Evolutionary conservation across 139 green algal genomes (phyloP).

Genomic region (Picochlorum sp.): DNA sequence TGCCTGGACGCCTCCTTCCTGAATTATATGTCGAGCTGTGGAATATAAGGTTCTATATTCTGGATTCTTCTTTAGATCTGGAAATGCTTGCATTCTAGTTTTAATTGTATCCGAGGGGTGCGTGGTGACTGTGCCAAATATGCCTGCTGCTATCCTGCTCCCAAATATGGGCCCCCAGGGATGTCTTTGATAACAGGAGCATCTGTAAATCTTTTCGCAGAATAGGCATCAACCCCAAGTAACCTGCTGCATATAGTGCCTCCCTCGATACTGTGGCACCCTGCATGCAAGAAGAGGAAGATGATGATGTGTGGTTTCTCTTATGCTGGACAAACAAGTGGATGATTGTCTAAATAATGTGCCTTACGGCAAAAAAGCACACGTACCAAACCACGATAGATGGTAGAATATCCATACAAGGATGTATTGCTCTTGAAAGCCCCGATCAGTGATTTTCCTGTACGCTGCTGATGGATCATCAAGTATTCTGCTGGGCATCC

Average conservation of each 20-base stretch:
- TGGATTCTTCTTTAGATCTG: constrained; percentile 8
- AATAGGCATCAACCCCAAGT: constrained; percentile 71
- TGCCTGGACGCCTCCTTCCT: constrained; percentile 8
- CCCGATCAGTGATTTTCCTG: constrained; percentile 32
- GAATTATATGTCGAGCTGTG: constrained; percentile 16
- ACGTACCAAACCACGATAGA: constrained; percentile 61
- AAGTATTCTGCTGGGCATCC: constrained; percentile 71
- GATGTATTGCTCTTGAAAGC: constrained; percentile 37
- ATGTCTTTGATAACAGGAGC: background rate
- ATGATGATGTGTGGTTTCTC: background rate
- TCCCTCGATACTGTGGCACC: constrained; percentile 45
- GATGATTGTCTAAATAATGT: too few relatives aligned
- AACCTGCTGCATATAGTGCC: constrained; percentile 68
- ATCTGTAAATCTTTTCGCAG: constrained; percentile 42
- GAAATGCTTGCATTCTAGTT: constrained; percentile 66
- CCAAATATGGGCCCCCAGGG: constrained; percentile 36
- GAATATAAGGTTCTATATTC: constrained; percentile 19
- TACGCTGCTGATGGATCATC: constrained; percentile 88
- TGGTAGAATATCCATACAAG: constrained; percentile 28
- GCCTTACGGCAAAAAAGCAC: background rate
- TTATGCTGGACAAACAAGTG: too few relatives aligned
- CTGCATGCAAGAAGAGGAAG: constrained; percentile 13
- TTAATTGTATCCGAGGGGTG: constrained; percentile 87
- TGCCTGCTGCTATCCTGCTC: constrained; percentile 56
- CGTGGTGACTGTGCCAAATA: constrained; percentile 58